A percentile compares a stretch with the other conserved stretches of the same genome.
Conservation (phyloP, 805 yeast species). For the Zygosaccharomyces siamensis region DNA sequence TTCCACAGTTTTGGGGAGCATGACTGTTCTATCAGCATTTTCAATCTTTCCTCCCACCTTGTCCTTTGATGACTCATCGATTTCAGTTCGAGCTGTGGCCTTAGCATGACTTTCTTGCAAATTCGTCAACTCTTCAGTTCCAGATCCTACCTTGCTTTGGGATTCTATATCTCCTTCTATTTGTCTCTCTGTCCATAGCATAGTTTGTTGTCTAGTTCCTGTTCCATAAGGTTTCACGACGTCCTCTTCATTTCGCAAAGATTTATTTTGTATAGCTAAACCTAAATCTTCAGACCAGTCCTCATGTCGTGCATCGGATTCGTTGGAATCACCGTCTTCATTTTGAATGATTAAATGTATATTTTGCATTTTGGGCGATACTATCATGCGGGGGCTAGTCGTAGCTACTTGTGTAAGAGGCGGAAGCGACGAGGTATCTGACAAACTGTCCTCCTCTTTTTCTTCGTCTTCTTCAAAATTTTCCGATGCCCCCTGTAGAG, state of each 20-base stretch:
- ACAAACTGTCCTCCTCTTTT: background rate
- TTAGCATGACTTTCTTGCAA: background rate
- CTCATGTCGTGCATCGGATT: background rate
- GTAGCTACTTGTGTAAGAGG: background rate
- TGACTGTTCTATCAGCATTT: background rate
- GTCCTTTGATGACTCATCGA: background rate
- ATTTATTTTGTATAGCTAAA: background rate
- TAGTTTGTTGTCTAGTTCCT: background rate
- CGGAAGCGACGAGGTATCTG: background rate
- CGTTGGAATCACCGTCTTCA: background rate
- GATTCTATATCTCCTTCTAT: background rate
- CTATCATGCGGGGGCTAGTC: constrained; percentile 11
- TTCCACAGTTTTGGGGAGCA: background rate
- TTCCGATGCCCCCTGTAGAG: background rate
- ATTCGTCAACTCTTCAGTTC: background rate
- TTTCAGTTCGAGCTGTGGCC: background rate
- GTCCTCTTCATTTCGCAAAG: background rate
- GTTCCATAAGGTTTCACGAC: background rate
- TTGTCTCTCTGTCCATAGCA: constrained; percentile 1
- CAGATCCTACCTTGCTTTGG: background rate
- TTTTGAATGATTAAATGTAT: constrained; percentile 11
- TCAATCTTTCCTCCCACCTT: background rate
- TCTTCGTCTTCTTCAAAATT: constrained; percentile 1
- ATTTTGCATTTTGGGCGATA: constrained; percentile 22
- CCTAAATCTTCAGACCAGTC: background rate